These are phyloP conservation scores for Cytospora piceae DNA, from an alignment of 2,329 filamentous ascomycete genomes.

Conservation along the genomic window DNA sequence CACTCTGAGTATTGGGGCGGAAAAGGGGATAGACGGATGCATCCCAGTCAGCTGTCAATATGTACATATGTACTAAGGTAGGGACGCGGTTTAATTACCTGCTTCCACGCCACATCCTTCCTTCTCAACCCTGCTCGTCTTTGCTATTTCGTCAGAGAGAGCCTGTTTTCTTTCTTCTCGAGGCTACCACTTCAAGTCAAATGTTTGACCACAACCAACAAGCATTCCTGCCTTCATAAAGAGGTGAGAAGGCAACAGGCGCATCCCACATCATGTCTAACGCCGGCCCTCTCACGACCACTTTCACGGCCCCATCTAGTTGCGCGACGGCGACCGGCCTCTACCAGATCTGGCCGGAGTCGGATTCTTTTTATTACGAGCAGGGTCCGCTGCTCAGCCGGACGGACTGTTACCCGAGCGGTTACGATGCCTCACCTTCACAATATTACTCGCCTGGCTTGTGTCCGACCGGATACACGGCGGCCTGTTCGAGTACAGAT, in stretches of 20 bases:
- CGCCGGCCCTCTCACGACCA: constrained; percentile 38
- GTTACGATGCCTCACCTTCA: constrained; percentile 34
- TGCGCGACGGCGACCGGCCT: constrained; percentile 35
- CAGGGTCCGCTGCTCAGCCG: constrained; percentile 36
- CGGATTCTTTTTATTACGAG: constrained; percentile 32
- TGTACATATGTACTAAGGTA: not conserved
- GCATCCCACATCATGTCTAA: constrained; percentile 25
- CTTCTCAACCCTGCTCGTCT: constrained; percentile 12
- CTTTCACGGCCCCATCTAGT: constrained; percentile 35
- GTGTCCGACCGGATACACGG: constrained; percentile 37
- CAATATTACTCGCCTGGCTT: constrained; percentile 37
- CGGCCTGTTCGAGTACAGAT: constrained; percentile 35
- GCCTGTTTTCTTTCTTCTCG: not conserved
- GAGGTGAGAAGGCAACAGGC: constrained; percentile 21
- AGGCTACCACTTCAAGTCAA: not conserved
- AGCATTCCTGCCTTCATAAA: constrained; percentile 20
- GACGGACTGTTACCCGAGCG: constrained; percentile 35
- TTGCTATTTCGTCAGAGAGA: not conserved
- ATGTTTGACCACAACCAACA: not conserved
- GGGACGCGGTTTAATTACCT: constrained; percentile 11
- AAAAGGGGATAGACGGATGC: not conserved
- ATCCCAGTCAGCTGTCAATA: constrained; percentile 11
- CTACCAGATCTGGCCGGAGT: constrained; percentile 34
- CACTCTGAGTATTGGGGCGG: constrained; percentile 7
- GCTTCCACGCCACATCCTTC: constrained; percentile 13